Conservation (phyloP, 345 rosid genomes). For the Brassica incana region DNA sequence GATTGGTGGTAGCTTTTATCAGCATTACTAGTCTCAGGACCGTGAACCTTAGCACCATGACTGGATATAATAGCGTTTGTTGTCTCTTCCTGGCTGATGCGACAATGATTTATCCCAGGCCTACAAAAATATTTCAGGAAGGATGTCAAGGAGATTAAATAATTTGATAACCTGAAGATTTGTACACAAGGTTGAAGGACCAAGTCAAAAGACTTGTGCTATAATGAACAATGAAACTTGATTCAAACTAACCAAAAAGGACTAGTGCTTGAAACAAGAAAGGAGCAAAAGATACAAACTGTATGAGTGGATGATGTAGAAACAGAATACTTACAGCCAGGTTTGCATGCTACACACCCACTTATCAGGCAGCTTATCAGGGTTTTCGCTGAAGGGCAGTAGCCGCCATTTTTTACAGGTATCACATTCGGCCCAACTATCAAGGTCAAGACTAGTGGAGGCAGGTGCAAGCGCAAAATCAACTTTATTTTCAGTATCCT, state of each 20-base stretch:
- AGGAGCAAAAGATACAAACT: neutral
- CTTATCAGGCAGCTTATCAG: conserved; percentile 64
- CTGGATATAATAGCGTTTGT: conserved; percentile 8
- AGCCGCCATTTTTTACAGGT: conserved; percentile 71
- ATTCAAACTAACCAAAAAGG: conserved; percentile 20
- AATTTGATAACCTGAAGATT: neutral
- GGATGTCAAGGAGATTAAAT: conserved; percentile 11
- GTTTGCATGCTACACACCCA: conserved; percentile 78
- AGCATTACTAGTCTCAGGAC: conserved; percentile 33
- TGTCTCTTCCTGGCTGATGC: conserved; percentile 36
- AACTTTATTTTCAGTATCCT: conserved; percentile 41
- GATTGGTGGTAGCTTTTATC: conserved; percentile 23
- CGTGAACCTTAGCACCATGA: neutral
- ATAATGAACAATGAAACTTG: conserved; percentile 14
- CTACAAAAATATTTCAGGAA: conserved; percentile 36
- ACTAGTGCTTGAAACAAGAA: conserved; percentile 4
- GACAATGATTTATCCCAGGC: conserved; percentile 40
- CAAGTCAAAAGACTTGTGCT: conserved; percentile 4
- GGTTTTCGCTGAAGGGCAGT: conserved; percentile 49
- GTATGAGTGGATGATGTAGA: neutral
- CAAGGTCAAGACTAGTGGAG: conserved; percentile 40
- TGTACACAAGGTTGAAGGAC: conserved; percentile 10
- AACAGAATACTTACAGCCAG: conserved; percentile 70
- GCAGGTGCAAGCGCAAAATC: conserved; percentile 40
- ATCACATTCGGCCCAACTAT: conserved; percentile 68